Evolutionary conservation across 2,329 filamentous ascomycete species (phyloP).

Genomic region (Ceratocystiopsis brevicomis): DNA sequence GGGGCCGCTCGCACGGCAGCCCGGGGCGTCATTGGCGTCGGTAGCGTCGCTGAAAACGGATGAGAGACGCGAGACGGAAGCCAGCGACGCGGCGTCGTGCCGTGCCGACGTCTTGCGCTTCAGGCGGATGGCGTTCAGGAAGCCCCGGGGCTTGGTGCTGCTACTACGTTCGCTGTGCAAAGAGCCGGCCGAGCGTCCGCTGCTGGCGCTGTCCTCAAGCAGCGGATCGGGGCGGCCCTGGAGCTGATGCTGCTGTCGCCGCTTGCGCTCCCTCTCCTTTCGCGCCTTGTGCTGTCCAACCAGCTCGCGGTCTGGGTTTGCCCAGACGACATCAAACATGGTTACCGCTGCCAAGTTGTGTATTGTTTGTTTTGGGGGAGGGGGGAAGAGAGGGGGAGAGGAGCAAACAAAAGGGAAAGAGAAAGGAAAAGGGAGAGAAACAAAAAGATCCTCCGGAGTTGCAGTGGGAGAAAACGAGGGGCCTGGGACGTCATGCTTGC

Average conservation of each 20-base stretch:
- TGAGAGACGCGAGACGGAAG: conserved; percentile 1
- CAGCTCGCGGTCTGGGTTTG: conserved; percentile 32
- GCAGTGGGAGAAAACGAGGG: no score
- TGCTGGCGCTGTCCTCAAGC: conserved; percentile 11
- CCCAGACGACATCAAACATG: conserved; percentile 44
- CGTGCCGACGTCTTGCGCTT: conserved; percentile 1
- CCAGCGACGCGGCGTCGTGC: background rate
- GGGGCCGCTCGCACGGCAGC: no score
- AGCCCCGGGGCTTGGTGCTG: conserved; percentile 21
- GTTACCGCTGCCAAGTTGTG: background rate
- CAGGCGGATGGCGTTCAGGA: conserved; percentile 22
- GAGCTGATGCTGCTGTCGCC: conserved; percentile 5
- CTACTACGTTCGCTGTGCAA: conserved; percentile 19
- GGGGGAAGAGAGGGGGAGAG: background rate
- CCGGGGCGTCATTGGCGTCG: background rate
- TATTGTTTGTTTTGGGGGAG: background rate
- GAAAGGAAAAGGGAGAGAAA: no score
- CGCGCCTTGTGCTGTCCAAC: conserved; percentile 32
- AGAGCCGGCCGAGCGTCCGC: conserved; percentile 20
- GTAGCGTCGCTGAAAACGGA: background rate
- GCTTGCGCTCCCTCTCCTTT: conserved; percentile 25
- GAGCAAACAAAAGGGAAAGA: no score
- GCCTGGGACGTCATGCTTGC: no score
- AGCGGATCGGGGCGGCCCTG: no score
- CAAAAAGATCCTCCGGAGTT: no score